Base-by-base conservation (phyloP, 257 asterid genomes). In the Nicotiana undulata region DNA sequence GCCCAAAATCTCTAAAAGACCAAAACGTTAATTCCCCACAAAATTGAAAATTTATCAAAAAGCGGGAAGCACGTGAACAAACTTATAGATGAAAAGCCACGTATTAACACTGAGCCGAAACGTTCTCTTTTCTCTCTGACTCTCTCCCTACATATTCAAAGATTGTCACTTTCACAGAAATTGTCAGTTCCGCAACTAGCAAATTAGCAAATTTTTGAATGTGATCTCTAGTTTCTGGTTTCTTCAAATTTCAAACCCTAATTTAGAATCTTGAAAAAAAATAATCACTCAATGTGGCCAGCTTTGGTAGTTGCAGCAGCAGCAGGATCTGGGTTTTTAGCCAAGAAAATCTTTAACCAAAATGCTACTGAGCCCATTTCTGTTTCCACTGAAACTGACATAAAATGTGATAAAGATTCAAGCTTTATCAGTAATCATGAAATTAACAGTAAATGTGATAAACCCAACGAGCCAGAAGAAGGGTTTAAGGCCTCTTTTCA, bases 271-370 rank as follows among this genome's bases (percentile, higher is more conserved):
- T 79, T 40, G 15, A 26, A 24, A 64, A 46, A 34, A 2, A 17
- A 31, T 2, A 13, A 11, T n/a, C 32, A 6, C 77, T 51, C 66
- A 90, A 91, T 92, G 97, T 91, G 96, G 97, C 96, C 89, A 87
- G 86, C 89, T 52, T 77, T 93, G 80, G 59, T 87, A 9, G 96
- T 91, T 26, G 95, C 97, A 15, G 92, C 93, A 5, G 93, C 88
- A 18, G 95, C 97, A 72, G 97, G 97, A 82, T 91, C 97, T 81
- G 90, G 95, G 59, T 90, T 93, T 85, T 82, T 93, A 81, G 97
- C 97, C 74, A 93, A 89, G 85, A 90, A 84, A 79, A 84, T 91
- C 22, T 83, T 88, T 59, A 83, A 80, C 76, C 84, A 88, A 59
- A 53, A n/a, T 63, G 86, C 81, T 17, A 12, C 82, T 55, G 63